phyloP scores from a whole-genome alignment of 208 protist genomes.

The Polymyxa betae region DNA sequence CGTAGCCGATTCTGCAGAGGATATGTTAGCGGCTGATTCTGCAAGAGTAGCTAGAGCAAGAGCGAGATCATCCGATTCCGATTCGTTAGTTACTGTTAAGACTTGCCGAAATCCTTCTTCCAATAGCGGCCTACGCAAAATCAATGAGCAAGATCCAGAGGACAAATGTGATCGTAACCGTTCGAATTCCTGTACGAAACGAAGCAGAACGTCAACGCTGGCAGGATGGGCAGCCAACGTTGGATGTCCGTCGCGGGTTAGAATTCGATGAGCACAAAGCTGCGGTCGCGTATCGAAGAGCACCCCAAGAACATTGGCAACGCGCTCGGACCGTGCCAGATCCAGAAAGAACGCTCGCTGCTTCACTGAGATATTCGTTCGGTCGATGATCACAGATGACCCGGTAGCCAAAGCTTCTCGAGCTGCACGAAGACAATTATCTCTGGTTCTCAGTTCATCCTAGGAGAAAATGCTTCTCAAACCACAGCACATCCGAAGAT shows the following conservation, averaged over 20 bases:
- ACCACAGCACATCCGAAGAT: neutral
- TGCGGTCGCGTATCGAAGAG: neutral
- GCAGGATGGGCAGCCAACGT: neutral
- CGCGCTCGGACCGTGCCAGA: neutral
- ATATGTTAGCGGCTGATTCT: no score
- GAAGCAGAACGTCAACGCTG: constrained; percentile 3
- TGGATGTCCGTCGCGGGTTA: neutral
- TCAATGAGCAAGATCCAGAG: no score
- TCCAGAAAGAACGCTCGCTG: neutral
- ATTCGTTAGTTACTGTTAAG: neutral
- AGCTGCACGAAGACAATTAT: neutral
- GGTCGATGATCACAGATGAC: neutral
- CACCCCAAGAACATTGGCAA: neutral
- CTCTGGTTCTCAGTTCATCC: neutral
- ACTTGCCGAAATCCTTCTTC: constrained; percentile 27
- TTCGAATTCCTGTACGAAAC: constrained; percentile 45
- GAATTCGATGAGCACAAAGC: neutral
- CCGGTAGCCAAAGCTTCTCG: neutral
- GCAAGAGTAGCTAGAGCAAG: no score
- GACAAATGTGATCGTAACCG: neutral
- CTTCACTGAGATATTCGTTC: neutral
- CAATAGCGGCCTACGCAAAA: neutral
- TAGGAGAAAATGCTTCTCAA: neutral
- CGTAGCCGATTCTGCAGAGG: no score
- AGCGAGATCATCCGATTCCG: neutral